Base-by-base conservation (phyloP, 495 filamentous ascomycete genomes). In the Daldinia caldariorum region DNA sequence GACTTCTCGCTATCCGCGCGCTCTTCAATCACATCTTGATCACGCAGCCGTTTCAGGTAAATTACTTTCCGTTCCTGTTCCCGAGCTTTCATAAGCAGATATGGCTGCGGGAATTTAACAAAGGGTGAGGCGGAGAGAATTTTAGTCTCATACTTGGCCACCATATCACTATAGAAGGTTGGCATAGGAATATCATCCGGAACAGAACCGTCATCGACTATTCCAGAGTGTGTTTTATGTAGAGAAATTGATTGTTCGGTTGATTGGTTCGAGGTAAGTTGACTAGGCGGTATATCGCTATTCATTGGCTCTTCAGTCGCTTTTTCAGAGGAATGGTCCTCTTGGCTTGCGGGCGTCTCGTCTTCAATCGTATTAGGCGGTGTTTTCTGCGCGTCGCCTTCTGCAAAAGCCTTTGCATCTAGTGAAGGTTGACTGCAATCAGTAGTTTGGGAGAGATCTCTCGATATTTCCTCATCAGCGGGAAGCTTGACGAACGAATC, bases 71-170 rank as follows among this genome's bases (percentile, higher is more conserved):
- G 85, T 76, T 98, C 96, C 76, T 97, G 90, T 76, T 97, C 94
- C 57, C 96, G 88, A 50, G 94, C 91, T 59, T 90, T 90, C 88
- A 93, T 96, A 16, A 99, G 85, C 12, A 97, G 85, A 79, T 97
- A 97, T 1, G 96, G 96, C 74, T 93, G 92, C 74, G 91, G 90
- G 74, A 97, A 98, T 77, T 91, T 94, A 47, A 98, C 96, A 72
- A 97, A 98, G 4, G 96, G 96, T 0, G 96, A 98, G 1, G 93
- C 91, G 7, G 96, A 98, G n/a, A 99, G 81, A 54, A 99, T 89
- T 72, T 92, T 94, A 2, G 94, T 97, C 68, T 94, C 83, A 74
- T 96, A 91, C 72, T 96, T 93, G 47, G 92, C 89, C 38, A 98
- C 93, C 87, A 97, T 93, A 75, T 97, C 91, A 70, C 92, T 90